Conservation (phyloP, 192 early-diverging fungal species). For the Podila horticola region DNA sequence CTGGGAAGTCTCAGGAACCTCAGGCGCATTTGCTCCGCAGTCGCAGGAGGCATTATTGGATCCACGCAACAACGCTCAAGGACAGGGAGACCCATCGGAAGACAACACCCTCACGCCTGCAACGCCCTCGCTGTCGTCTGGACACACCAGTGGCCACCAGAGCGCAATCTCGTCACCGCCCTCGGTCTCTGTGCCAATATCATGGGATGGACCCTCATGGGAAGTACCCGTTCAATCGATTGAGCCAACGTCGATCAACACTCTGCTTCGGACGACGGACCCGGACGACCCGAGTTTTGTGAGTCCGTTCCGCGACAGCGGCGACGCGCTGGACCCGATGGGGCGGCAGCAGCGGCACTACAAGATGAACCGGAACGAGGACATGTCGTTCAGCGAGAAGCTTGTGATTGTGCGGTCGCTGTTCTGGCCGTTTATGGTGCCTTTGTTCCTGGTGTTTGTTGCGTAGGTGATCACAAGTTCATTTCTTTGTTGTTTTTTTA, state of each 20-base stretch:
- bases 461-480: conserved; percentile 43
- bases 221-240: background rate
- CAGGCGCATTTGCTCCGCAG: too few relatives aligned
- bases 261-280: conserved; percentile 32
- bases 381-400: conserved; percentile 46
- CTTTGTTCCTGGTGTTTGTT: conserved; percentile 53
- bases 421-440: conserved; percentile 50
- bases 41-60: too few relatives aligned
- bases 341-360: conserved; percentile 15
- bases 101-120: too few relatives aligned
- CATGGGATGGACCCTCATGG: conserved; percentile 7
- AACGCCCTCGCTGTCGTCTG: too few relatives aligned
- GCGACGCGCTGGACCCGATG: conserved; percentile 5
- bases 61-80: too few relatives aligned
- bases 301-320: conserved; percentile 25
- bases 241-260: conserved; percentile 48
- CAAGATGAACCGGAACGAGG: conserved; percentile 26
- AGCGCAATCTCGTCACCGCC: background rate
- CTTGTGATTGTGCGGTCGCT: conserved; percentile 32
- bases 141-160: background rate
- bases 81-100: too few relatives aligned
- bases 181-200: background rate
- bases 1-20: too few relatives aligned
- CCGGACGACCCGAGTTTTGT: conserved; percentile 42
- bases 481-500: background rate